Evolutionary conservation across 805 yeast species (phyloP), one percentile per base, ranked within the genome.

Genomic region (Kurtzmaniella cleridarum): DNA sequence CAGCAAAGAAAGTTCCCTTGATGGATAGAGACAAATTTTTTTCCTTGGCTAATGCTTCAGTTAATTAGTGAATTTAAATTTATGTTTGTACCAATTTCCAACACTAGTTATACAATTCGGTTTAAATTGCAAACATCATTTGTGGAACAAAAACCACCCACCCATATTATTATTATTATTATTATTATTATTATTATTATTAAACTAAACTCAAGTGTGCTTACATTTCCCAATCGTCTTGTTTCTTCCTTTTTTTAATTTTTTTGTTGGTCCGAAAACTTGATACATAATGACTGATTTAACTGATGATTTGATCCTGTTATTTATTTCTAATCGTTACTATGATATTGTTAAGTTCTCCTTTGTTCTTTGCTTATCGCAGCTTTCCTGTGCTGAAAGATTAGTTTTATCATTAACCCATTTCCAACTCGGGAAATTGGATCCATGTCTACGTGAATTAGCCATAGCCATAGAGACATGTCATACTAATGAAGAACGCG

Each of bases 401-500:
- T 39, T 53, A 8, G 34, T 50, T 5, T 16, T 55, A 7, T 47
- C 57, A 3, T 39, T 52, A 10, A 42, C 54, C 2, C 39, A 59
- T 28, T 49, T 56, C 34, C 36, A 43, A 7, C 32, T 59, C 11
- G 64, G 66, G 2, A 38, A 64, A 14, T 28, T 42, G 13, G 48
- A 44, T 13, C 50, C 52, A 6, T 61, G 52, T 1, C 39, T 57
- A 11, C 38, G 66, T 17, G 56, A 57, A 35, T 35, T 56, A 12
- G 51, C 62, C 1, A 20, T 59, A 8, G 48, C 56, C 2, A 50
- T 57, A 11, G 66, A 59, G 34, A 32, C 44, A 17, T 58, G 54
- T 34, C 24, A 37, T 17, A 45, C 42, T 30, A 32, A 36, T 5
- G 26, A 33, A 13, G 47, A 46, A 14, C 42, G 53, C 32, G 50